Evolutionary conservation across 768 basidiomycete genomes (phyloP).

Genomic region (Tricholoma flavovirens): DNA sequence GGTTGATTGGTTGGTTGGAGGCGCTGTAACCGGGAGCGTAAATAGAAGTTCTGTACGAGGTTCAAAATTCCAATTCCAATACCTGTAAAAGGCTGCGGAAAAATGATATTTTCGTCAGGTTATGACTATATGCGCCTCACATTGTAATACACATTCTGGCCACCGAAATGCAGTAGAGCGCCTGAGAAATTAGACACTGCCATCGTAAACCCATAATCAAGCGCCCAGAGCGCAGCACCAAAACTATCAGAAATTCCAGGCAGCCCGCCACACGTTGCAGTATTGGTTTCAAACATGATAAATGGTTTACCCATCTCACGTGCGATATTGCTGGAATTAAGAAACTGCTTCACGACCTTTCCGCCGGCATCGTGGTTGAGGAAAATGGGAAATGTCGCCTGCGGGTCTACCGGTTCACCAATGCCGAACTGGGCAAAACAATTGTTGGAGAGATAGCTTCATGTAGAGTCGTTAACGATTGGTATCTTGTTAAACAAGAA

Average conservation of each 20-base stretch:
- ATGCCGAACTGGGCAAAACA: slow-evolving; percentile 46
- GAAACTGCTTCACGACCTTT: slow-evolving; percentile 45
- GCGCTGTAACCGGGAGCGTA: not conserved
- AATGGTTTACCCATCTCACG: slow-evolving; percentile 38
- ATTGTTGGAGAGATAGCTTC: slow-evolving; percentile 57
- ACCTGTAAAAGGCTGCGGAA: slow-evolving; percentile 53
- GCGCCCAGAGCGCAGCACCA: slow-evolving; percentile 57
- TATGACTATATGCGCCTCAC: slow-evolving; percentile 28
- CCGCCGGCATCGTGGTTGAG: slow-evolving; percentile 56
- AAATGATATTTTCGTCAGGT: slow-evolving; percentile 18
- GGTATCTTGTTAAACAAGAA: slow-evolving; percentile 9
- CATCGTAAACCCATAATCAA: slow-evolving; percentile 58
- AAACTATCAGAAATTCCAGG: slow-evolving; percentile 57
- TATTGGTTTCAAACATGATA: slow-evolving; percentile 69
- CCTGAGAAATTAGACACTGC: slow-evolving; percentile 49
- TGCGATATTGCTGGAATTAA: slow-evolving; percentile 42
- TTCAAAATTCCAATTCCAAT: slow-evolving; percentile 19
- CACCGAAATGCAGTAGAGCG: slow-evolving; percentile 52
- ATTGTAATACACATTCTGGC: slow-evolving; percentile 62
- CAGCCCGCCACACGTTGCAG: slow-evolving; percentile 66
- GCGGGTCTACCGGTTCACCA: slow-evolving; percentile 38
- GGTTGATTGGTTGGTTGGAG: slow-evolving; percentile 41
- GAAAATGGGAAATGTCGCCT: slow-evolving; percentile 49
- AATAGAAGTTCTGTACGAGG: not conserved
- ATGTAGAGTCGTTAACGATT: slow-evolving; percentile 21